Conservation (phyloP, 768 basidiomycete species). For the Phylloporus sp. region DNA sequence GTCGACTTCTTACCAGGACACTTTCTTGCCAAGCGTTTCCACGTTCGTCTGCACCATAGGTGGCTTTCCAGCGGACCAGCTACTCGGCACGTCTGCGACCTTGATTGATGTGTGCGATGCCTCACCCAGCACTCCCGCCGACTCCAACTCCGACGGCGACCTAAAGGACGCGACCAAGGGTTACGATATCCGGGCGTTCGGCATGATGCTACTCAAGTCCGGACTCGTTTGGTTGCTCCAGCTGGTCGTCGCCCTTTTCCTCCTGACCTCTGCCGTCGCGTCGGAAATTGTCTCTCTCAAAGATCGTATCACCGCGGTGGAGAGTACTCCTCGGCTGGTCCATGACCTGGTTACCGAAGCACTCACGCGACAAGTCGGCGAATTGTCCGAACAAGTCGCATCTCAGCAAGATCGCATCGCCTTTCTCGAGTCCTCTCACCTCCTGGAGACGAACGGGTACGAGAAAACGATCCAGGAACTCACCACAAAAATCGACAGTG, state of each 20-base stretch:
- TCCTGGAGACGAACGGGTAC: neutral
- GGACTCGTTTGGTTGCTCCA: conserved; percentile 6
- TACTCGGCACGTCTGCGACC: neutral
- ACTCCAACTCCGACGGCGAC: neutral
- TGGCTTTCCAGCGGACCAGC: neutral
- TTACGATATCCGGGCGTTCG: neutral
- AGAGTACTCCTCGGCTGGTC: neutral
- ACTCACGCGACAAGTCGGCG: conserved; percentile 6
- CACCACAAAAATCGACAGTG: conserved; percentile 4
- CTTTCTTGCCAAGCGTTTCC: neutral
- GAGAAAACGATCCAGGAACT: conserved; percentile 13
- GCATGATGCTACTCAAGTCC: conserved; percentile 1
- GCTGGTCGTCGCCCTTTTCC: neutral
- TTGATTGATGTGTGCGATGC: neutral
- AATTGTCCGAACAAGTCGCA: conserved; percentile 6
- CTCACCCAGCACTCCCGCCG: neutral
- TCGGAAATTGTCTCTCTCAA: conserved; percentile 15
- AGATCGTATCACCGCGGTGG: conserved; percentile 16
- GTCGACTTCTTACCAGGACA: neutral
- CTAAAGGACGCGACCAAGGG: neutral
- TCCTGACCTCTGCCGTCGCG: conserved; percentile 2
- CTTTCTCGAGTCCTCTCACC: conserved; percentile 7
- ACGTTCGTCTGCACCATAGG: neutral
- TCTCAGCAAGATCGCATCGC: conserved; percentile 13
- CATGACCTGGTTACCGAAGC: neutral